Evolutionary conservation across 2,329 filamentous ascomycete genomes (phyloP).

Genomic region (Pseudogymnoascus destructans): DNA sequence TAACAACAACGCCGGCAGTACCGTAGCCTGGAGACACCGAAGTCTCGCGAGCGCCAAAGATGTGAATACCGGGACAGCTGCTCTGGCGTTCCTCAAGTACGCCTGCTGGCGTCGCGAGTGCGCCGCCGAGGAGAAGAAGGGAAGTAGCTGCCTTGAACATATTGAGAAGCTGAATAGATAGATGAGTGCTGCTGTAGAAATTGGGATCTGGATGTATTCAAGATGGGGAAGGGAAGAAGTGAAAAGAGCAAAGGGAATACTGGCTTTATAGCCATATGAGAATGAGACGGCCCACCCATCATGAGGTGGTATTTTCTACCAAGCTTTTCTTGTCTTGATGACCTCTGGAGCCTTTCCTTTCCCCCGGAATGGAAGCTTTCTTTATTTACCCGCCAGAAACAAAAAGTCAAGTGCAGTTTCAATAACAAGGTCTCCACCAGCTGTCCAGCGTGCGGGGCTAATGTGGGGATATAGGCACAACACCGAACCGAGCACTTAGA

Average conservation of each 20-base stretch:
- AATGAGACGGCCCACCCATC: background rate
- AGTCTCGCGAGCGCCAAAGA: conserved; percentile 40
- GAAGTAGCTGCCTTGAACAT: conserved; percentile 8
- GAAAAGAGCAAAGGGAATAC: background rate
- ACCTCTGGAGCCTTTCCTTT: background rate
- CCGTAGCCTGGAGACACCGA: conserved; percentile 38
- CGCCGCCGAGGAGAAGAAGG: conserved; percentile 1
- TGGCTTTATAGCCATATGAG: conserved; percentile 4
- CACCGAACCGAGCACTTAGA: background rate
- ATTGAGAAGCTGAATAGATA: background rate
- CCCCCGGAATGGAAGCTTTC: background rate
- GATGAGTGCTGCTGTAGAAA: background rate
- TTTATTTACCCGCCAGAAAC: conserved; percentile 5
- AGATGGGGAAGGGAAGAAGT: background rate
- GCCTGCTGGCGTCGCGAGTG: conserved; percentile 6
- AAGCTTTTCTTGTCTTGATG: background rate
- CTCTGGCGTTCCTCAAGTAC: conserved; percentile 1
- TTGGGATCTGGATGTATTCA: background rate
- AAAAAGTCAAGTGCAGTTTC: background rate
- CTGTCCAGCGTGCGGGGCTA: background rate
- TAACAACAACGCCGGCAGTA: conserved; percentile 36
- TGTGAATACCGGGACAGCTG: conserved; percentile 33
- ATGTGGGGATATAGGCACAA: conserved; percentile 6
- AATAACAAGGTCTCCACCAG: background rate
- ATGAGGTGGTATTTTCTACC: background rate